Evolutionary conservation across 1,284 basidiomycete genomes (phyloP).

Genomic region (Inonotus hispidus): DNA sequence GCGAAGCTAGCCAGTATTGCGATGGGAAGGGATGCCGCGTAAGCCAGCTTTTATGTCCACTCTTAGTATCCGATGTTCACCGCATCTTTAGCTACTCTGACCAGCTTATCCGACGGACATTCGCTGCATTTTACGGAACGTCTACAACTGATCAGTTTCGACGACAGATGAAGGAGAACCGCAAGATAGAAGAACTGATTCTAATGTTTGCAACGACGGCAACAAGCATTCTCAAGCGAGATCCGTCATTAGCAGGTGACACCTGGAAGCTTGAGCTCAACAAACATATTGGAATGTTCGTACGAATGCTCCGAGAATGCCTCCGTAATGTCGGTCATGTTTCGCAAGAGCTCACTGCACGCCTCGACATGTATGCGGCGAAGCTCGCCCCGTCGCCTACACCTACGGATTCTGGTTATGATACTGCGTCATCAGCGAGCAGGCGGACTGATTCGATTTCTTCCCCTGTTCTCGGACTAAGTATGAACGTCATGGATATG

Average conservation of each 20-base stretch:
- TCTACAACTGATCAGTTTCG: conserved; percentile 82
- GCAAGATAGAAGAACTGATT: conserved; percentile 96
- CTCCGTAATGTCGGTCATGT: conserved; percentile 69
- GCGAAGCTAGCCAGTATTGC: conserved; percentile 84
- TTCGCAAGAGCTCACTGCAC: conserved; percentile 73
- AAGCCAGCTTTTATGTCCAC: conserved; percentile 31
- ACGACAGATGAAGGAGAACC: conserved; percentile 88
- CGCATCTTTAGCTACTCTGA: conserved; percentile 68
- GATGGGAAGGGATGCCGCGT: conserved; percentile 86
- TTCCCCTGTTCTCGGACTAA: conserved; percentile 34
- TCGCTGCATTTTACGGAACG: conserved; percentile 88
- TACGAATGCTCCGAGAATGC: conserved; percentile 80
- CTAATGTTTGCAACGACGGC: conserved; percentile 92
- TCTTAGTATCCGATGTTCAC: not conserved
- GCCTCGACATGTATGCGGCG: conserved; percentile 78
- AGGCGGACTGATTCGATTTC: conserved; percentile 45
- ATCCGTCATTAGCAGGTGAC: conserved; percentile 67
- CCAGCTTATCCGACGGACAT: conserved; percentile 79
- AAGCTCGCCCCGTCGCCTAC: conserved; percentile 63
- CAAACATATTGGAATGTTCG: conserved; percentile 84
- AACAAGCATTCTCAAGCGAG: conserved; percentile 81
- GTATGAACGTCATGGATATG: conserved; percentile 64
- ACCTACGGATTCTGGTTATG: conserved; percentile 61
- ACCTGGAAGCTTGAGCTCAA: conserved; percentile 93
- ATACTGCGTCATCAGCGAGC: conserved; percentile 48